Percentiles rank a stretch among this genome's conserved stretches.
Conservation (phyloP, 768 basidiomycete genomes). For the Hericium erinaceus region DNA sequence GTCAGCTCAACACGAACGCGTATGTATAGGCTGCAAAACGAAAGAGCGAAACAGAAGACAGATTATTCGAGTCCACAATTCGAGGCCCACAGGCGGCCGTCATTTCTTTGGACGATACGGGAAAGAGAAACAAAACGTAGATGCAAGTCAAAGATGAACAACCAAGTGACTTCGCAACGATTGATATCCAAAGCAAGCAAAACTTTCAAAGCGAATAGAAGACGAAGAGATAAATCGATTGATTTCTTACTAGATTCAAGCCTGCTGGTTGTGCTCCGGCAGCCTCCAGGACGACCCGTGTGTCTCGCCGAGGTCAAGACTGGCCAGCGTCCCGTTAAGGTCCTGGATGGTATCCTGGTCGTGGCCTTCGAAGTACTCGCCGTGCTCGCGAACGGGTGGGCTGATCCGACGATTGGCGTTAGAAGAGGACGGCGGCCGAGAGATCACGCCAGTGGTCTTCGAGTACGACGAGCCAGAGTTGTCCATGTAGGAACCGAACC, state of each 20-base stretch:
- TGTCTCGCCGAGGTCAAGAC: slow-evolving; percentile 50
- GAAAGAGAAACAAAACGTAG: not conserved
- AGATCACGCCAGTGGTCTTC: slow-evolving; percentile 29
- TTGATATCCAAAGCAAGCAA: slow-evolving; percentile 4
- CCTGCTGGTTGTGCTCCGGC: not conserved
- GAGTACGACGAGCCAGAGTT: slow-evolving; percentile 28
- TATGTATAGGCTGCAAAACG: not conserved
- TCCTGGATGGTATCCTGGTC: slow-evolving; percentile 54
- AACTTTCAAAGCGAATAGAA: slow-evolving; percentile 4
- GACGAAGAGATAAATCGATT: not conserved
- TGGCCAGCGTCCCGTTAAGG: slow-evolving; percentile 69
- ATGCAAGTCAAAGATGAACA: not conserved
- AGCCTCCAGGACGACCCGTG: slow-evolving; percentile 1
- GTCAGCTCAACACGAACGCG: not conserved
- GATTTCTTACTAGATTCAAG: not conserved
- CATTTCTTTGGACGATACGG: not conserved
- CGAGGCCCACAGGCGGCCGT: not conserved
- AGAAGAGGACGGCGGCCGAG: slow-evolving; percentile 31
- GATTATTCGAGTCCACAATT: not conserved
- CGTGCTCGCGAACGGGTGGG: slow-evolving; percentile 20
- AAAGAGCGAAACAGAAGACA: not conserved
- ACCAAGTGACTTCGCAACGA: not conserved
- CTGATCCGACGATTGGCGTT: slow-evolving; percentile 11
- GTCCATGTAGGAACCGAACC: slow-evolving; percentile 31
- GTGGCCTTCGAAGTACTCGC: slow-evolving; percentile 14